phyloP scores from a whole-genome alignment of 2,329 filamentous ascomycete species.

The Coniochaeta sp. region DNA sequence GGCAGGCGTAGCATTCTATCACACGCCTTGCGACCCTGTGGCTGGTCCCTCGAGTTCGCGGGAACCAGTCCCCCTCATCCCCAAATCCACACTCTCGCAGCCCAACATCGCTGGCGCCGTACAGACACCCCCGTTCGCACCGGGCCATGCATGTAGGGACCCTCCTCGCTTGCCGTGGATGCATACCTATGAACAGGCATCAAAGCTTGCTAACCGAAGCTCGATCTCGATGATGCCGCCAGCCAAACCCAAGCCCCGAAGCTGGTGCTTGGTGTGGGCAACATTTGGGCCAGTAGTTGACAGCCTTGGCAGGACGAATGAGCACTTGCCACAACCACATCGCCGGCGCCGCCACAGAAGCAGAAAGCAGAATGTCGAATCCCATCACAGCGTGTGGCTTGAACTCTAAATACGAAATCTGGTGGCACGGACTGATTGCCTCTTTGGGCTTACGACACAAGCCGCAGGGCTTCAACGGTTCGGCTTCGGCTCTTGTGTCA shows the following conservation, averaged over 20 bases:
- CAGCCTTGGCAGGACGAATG: not conserved
- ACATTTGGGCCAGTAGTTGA: not conserved
- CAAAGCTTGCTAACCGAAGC: too few species aligned
- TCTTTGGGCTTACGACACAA: not conserved
- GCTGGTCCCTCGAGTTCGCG: too few species aligned
- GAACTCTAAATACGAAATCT: not conserved
- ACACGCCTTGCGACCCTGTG: too few species aligned
- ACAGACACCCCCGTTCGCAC: not conserved
- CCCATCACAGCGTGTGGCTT: not conserved
- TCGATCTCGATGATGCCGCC: too few species aligned
- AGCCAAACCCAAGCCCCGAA: too few species aligned
- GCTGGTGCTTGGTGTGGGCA: not conserved
- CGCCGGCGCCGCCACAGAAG: not conserved
- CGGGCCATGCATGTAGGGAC: not conserved
- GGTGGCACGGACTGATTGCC: not conserved
- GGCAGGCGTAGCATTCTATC: too few species aligned
- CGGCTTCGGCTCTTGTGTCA: not conserved
- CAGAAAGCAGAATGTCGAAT: too few species aligned
- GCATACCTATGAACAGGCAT: not conserved
- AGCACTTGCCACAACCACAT: not conserved
- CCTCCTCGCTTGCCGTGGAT: not conserved
- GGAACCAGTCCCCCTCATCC: too few species aligned
- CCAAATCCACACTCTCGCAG: not conserved
- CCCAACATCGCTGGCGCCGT: not conserved
- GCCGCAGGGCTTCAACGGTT: not conserved